Conservation (phyloP, 345 rosid genomes). For the Pseudoturritis turrita region DNA sequence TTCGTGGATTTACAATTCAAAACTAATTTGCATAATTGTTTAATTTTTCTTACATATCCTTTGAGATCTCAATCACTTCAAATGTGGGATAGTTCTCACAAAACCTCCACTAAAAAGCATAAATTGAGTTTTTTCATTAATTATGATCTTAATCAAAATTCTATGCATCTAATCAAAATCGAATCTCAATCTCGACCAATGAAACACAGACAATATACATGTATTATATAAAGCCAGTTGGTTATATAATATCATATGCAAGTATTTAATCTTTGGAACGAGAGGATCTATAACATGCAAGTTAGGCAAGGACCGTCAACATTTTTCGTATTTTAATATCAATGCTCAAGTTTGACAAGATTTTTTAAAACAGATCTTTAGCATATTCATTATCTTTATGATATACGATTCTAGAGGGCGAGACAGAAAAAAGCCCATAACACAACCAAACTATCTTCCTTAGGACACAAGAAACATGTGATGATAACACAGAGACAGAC, state of each 20-base stretch:
- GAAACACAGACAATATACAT: neutral
- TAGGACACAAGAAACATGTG: neutral
- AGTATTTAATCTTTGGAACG: neutral
- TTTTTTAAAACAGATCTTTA: neutral
- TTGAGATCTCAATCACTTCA: too few relatives aligned
- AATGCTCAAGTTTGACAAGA: neutral
- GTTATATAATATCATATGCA: neutral
- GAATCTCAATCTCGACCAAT: slow-evolving; percentile 1
- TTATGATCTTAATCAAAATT: neutral
- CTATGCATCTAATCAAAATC: slow-evolving; percentile 4
- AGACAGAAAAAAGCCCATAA: neutral
- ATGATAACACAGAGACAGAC: neutral
- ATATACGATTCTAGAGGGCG: neutral
- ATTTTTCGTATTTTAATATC: neutral
- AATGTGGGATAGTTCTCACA: too few relatives aligned
- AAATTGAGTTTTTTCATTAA: neutral
- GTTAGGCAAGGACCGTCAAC: neutral
- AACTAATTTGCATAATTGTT: too few relatives aligned
- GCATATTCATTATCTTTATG: neutral
- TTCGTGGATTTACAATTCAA: too few relatives aligned
- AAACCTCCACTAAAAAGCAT: neutral
- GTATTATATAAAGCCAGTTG: neutral
- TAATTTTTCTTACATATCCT: too few relatives aligned
- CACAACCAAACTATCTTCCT: slow-evolving; percentile 1
- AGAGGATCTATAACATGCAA: neutral